Base-by-base conservation (phyloP, 176 grass and related monocot genomes). In the Zoysia japonica region DNA sequence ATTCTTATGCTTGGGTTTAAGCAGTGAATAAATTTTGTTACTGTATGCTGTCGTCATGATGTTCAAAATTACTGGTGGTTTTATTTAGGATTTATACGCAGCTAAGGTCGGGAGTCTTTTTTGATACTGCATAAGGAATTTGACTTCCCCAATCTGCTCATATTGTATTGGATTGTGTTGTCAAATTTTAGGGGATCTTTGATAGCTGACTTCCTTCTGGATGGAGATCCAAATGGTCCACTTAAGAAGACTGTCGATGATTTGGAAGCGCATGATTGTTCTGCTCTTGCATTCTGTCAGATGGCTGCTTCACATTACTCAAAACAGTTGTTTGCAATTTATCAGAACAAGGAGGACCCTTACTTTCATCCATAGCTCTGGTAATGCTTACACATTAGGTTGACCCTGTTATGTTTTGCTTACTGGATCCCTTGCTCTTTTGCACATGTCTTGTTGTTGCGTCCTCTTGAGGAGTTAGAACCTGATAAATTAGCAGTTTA, bases 321-420 rank as follows among this genome's bases (percentile, higher is more conserved):
- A 12, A 94, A 85, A 46, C 94, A 97, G 74, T 67, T 97, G 41
- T 97, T 97, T 73, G 28, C 50, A 65, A 97, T 97, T 67, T 97
- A 88, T 47, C 77, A 70, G 80, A 84, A 78, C 36, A 82, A 86
- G 79, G 94, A 97, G 68, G 91, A 90, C 35, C 85, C 87, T 39
- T 87, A 86, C 61, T 94, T 97, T 64, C 68, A 43, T 74, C 87
- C 91, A 70, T 85, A 79, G 70, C 9, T 74, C 19, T 67, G 69
- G n/a, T 63, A 59, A 72, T 38, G 5, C 17, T 36, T 38, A 28
- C 42, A 42, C 45, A 35, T 51, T 79, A 52, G 15, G 65, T 5
- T 79, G n/a, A 76, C 44, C 28, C 28, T 28, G 28, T 28, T 28
- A 28, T 28, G 28, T 28, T 28, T 28, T 28, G 28, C 28, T 28